Conservation (phyloP, 129 eudicot species). For the Flaveria ramosissima region DNA sequence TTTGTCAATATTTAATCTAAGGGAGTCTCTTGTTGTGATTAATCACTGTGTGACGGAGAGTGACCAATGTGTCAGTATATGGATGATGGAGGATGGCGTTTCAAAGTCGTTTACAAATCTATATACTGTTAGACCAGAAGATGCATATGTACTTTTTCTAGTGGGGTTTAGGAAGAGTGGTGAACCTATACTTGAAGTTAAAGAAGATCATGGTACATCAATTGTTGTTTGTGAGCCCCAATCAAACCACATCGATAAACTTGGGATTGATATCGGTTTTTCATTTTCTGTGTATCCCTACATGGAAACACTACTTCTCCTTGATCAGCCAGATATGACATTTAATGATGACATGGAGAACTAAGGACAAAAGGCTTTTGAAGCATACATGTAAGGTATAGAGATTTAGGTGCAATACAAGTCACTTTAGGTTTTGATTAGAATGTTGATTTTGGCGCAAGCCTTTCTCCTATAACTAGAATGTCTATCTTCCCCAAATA, state of each 20-base stretch:
- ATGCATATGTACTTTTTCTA: not conserved
- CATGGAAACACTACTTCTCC: not conserved
- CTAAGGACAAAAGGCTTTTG: too few relatives aligned
- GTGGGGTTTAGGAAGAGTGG: not conserved
- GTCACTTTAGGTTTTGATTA: too few relatives aligned
- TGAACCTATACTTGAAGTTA: not conserved
- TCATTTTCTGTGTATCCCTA: not conserved
- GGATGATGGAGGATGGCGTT: not conserved
- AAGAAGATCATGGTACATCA: not conserved
- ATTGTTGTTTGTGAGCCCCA: not conserved
- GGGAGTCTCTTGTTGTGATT: conserved; percentile 6
- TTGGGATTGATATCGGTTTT: not conserved
- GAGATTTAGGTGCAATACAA: too few relatives aligned
- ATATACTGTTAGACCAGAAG: not conserved
- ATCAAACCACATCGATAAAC: too few relatives aligned
- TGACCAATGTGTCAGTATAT: not conserved
- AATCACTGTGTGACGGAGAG: not conserved
- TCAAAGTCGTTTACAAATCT: not conserved
- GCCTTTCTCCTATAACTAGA: not conserved
- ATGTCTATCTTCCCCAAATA: not conserved
- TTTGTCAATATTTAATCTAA: not conserved
- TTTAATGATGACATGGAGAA: not conserved
- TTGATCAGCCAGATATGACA: not conserved
- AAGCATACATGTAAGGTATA: too few relatives aligned
- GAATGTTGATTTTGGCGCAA: not conserved